Base-by-base conservation (phyloP, 352 stramenopile genomes). In the Paralagenidium karlingii region DNA sequence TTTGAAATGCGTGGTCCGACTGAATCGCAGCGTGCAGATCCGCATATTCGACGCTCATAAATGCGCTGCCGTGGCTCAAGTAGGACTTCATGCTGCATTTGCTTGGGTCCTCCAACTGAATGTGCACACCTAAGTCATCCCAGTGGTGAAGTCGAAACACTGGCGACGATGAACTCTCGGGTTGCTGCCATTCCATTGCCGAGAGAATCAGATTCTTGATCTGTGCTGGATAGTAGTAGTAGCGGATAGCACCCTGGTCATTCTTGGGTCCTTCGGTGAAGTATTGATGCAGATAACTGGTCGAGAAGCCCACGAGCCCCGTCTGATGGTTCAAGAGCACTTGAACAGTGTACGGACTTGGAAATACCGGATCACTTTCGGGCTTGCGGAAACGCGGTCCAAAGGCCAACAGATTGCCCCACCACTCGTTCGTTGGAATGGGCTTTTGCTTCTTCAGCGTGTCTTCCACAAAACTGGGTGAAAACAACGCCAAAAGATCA, bases 341-440 rank as follows among this genome's bases (percentile, higher is more conserved):
- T 31, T 69, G 66, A 51, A 83, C 68, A 31, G 71, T 73, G 56
- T 86, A 88, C 25, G 77, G 68, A 6, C 67, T 68, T 2, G 66
- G 53, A 40, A 86, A 88, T 34, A 86, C 51, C 31, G 77, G 66
- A 40, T 88, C 77, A 24, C 70, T 83, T 28, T 84, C 70, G 20
- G 52, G 59, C 28, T n/a, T n/a, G n/a, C 32, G 18, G 15, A 51
- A n/a, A 11, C 24, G 8, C 2, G 39, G 52, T 40, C 79, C 48
- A 55, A 55, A 83, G 8, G 73, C 70, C 15, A 90, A 46, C 32
- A 90, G 54, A 42, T 90, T 90, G 38, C 77, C 77, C 77, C 77
- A 90, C 77, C 77, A 90, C 9, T 71, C 64, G 47, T 90, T 90
- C 11, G 77, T 90, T 10, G 77, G 73, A 37, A 90, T 53, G 11